A percentile compares a stretch with the other conserved stretches of the same genome.
Conservation (phyloP, 768 basidiomycete genomes). For the Rhodocollybia butyracea region DNA sequence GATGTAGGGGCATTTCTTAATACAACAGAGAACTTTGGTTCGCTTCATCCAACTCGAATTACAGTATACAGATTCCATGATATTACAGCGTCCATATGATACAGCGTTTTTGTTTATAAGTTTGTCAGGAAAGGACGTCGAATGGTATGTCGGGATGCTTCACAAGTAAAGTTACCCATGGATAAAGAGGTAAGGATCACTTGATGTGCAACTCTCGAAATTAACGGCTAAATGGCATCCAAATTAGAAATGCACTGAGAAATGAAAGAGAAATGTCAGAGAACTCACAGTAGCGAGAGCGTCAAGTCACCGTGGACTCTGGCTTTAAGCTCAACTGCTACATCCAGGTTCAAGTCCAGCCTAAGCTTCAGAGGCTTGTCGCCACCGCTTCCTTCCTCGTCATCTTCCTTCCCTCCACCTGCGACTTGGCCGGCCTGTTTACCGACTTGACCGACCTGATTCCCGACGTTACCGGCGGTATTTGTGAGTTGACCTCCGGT, state of each 20-base stretch:
- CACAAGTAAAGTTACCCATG: not conserved
- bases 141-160: too few species aligned
- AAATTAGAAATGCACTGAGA: not conserved
- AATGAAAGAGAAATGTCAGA: not conserved
- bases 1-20: not conserved
- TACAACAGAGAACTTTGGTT: too few species aligned
- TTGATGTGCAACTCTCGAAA: not conserved
- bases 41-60: not conserved
- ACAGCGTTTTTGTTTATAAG: not conserved
- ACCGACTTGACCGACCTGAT: constrained; percentile 15
- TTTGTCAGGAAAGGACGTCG: too few species aligned
- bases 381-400: constrained; percentile 4
- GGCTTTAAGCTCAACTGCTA: constrained; percentile 30
- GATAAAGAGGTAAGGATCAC: not conserved
- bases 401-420: constrained; percentile 12
- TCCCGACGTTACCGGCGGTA: constrained; percentile 11
- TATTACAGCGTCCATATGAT: not conserved
- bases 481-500: constrained; percentile 12
- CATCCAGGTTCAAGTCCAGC: constrained; percentile 31
- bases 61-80: not conserved
- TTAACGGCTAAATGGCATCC: not conserved
- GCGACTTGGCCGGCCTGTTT: constrained; percentile 16
- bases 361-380: constrained; percentile 25
- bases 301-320: constrained; percentile 31
- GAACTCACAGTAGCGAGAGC: constrained; percentile 23